Base-by-base conservation (phyloP, 257 asterid genomes). In the Scutellaria minor region DNA sequence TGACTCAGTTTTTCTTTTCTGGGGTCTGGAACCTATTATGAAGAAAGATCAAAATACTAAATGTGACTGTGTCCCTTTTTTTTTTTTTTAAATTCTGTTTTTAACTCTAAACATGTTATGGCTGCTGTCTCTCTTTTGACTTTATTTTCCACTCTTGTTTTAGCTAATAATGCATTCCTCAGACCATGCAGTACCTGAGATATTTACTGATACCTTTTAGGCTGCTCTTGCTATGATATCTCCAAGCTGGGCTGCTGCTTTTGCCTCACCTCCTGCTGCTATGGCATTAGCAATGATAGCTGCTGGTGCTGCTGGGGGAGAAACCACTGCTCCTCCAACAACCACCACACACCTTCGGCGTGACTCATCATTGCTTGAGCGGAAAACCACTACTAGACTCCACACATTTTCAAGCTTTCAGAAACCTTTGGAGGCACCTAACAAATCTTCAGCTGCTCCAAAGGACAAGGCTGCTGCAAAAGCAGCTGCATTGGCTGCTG, bases 251-350 rank as follows among this genome's bases (percentile, higher is more conserved):
- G 99, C 99, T 73, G 97, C 97, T 78, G 85, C 99, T 62, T 94
- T 94, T 83, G 99, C 99, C 57, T 91, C 99, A 73, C 99, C 99
- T 52, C 97, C 99, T 64, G 98, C 98, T 81, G 95, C 99, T 55
- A 84, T 94, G 98, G 96, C 96, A 20, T 85, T 94, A 79, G 96
- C 97, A 41, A 94, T 94, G 98, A 86, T 94, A 71, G 99, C 98
- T 78, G 99, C 99, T 52, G 99, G 99, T 77, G 95, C 98, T 79
- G 96, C 85, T 83, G 99, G 99, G 67, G 96, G 92, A 74, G 99
- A 94, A 85, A 77, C 85, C 31, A 45, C 83, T 61, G 81, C 92
- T 72, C 91, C 97, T 75, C 82, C 82, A 31, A 68, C 90, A 18
- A 61, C 89, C 55, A 56, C 87, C 74, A 64, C 89, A 74, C 92